Evolutionary conservation across 2,329 filamentous ascomycete species (phyloP).

Genomic region (Fusarium cicatricum): DNA sequence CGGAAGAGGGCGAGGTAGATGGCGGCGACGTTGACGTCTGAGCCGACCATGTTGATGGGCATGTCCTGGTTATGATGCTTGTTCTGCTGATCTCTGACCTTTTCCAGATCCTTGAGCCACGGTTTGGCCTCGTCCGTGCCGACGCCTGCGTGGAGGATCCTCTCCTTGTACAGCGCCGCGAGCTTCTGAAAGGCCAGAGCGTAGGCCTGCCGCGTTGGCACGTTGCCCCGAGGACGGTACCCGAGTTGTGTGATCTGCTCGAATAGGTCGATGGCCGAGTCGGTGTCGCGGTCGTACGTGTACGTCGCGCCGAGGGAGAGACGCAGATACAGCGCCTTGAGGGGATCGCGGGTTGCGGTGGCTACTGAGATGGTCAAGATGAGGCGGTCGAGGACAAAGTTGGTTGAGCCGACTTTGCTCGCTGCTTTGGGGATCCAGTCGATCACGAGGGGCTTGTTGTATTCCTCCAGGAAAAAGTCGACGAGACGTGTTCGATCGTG

Average conservation of each 20-base stretch:
- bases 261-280: conserved; percentile 47
- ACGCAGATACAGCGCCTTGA: conserved; percentile 50
- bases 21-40: conserved; percentile 52
- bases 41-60: conserved; percentile 51
- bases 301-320: conserved; percentile 48
- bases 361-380: conserved; percentile 46
- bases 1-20: conserved; percentile 52
- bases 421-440: conserved; percentile 55
- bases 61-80: conserved; percentile 51
- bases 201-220: conserved; percentile 50
- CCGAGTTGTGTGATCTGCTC: conserved; percentile 49
- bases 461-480: conserved; percentile 48
- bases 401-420: conserved; percentile 45
- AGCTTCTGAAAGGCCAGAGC: conserved; percentile 52
- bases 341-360: conserved; percentile 46
- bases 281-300: conserved; percentile 47
- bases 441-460: conserved; percentile 45
- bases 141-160: conserved; percentile 43
- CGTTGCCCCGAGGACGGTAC: conserved; percentile 51
- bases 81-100: conserved; percentile 48
- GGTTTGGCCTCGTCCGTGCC: conserved; percentile 37
- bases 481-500: conserved; percentile 44
- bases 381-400: conserved; percentile 44
- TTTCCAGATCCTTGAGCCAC: conserved; percentile 49
- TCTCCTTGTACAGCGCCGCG: conserved; percentile 49